These are phyloP conservation scores for Desmodesmus armatus DNA, from an alignment of 139 green algal genomes.

Conservation along the genomic window DNA sequence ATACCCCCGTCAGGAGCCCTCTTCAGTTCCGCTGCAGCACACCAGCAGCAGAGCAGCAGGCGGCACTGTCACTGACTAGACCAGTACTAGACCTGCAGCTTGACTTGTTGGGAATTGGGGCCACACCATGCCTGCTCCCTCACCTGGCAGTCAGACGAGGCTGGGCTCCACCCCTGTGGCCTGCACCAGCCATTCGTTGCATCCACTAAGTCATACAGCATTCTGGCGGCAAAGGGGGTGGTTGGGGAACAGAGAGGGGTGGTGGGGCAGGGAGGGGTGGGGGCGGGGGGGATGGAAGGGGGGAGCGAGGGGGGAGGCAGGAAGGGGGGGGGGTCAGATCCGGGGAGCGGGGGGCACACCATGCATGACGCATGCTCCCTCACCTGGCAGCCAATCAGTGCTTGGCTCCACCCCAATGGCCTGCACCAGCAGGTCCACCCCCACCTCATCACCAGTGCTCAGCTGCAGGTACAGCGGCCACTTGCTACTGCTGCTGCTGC, in stretches of 20 bases:
- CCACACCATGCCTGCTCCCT: too few relatives aligned
- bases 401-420: constrained; percentile 79
- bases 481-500: constrained; percentile 2
- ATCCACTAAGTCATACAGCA: too few relatives aligned
- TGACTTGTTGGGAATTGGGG: background rate
- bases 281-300: too few relatives aligned
- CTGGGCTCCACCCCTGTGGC: constrained; percentile 78
- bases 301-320: too few relatives aligned
- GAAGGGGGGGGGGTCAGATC: too few relatives aligned
- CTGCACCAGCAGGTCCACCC: constrained; percentile 77
- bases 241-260: background rate
- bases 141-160: constrained; percentile 71
- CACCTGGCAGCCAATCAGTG: constrained; percentile 72
- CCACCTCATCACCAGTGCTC: constrained; percentile 36
- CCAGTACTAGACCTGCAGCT: too few relatives aligned
- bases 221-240: too few relatives aligned
- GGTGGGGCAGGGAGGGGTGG: too few relatives aligned
- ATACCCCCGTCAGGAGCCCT: constrained; percentile 74
- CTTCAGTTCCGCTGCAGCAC: background rate
- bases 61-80: too few relatives aligned
- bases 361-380: too few relatives aligned
- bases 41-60: background rate
- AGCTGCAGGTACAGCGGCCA: constrained; percentile 37
- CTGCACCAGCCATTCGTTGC: constrained; percentile 74
- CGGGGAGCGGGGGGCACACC: background rate